Evolutionary conservation across 257 asterid species (phyloP).

Genomic region (Solanum raphanifolium): DNA sequence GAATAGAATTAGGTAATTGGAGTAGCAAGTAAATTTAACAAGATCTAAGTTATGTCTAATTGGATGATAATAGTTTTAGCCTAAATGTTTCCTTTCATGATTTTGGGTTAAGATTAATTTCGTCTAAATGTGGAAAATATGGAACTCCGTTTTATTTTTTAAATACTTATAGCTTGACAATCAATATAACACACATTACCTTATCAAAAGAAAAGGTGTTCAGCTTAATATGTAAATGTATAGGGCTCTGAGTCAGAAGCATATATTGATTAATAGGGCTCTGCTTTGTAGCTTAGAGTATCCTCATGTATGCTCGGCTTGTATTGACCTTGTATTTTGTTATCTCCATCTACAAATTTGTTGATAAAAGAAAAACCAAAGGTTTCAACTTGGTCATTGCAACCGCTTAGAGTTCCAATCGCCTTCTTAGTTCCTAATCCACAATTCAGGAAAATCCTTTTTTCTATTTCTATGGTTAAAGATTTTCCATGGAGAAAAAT

Average conservation of each 20-base stretch:
- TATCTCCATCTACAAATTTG: too few relatives aligned
- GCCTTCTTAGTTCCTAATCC: too few relatives aligned
- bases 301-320: too few relatives aligned
- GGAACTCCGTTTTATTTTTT: not conserved
- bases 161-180: not conserved
- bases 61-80: not conserved
- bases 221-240: not conserved
- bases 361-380: too few relatives aligned
- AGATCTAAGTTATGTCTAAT: not conserved
- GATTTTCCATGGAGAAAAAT: too few relatives aligned
- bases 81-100: not conserved
- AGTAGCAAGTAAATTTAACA: not conserved
- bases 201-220: not conserved
- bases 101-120: not conserved
- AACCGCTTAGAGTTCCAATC: too few relatives aligned
- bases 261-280: not conserved
- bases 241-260: not conserved
- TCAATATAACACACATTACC: not conserved
- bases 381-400: too few relatives aligned
- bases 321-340: too few relatives aligned
- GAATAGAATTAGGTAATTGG: not conserved
- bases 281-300: not conserved
- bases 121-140: not conserved
- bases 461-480: too few relatives aligned
- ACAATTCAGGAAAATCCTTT: too few relatives aligned